Percentiles rank a stretch among this genome's conserved stretches.
These are phyloP conservation scores for Zygosaccharomyces pseudobailii DNA, from an alignment of 1,139 yeast genomes.

Conservation along the genomic window DNA sequence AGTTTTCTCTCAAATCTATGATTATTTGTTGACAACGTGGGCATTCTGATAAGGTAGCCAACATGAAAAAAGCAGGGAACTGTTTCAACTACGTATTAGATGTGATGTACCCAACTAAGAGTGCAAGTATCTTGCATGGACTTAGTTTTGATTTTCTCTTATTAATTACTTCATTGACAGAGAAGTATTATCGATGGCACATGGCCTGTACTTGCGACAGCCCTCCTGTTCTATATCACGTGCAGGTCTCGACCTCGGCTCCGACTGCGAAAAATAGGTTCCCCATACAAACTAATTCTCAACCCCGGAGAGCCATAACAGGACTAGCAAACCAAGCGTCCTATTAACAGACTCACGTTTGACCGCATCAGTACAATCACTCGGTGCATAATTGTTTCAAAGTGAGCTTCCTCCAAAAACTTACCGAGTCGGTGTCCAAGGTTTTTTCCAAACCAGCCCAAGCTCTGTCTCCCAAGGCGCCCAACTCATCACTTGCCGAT, in stretches of 20 bases:
- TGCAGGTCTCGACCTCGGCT: not conserved
- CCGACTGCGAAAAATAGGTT: not conserved
- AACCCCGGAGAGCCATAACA: not conserved
- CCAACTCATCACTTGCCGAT: not conserved
- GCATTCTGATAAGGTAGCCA: too few relatives aligned
- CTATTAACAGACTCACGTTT: not conserved
- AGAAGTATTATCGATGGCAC: too few relatives aligned
- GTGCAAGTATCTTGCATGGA: too few relatives aligned
- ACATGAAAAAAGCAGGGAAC: too few relatives aligned
- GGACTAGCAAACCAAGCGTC: not conserved
- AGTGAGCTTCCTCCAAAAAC: constrained; percentile 13
- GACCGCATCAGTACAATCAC: not conserved
- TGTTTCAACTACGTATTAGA: too few relatives aligned
- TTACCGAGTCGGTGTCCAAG: constrained; percentile 13
- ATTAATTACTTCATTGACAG: too few relatives aligned
- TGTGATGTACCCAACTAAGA: too few relatives aligned
- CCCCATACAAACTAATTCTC: not conserved
- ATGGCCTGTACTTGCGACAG: too few relatives aligned
- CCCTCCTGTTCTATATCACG: not conserved
- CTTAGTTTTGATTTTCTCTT: too few relatives aligned
- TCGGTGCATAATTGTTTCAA: constrained; percentile 7
- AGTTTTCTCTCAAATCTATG: too few relatives aligned
- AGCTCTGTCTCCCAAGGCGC: constrained; percentile 3
- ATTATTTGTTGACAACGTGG: too few relatives aligned
- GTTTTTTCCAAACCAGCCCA: constrained; percentile 12